Evolutionary conservation across 805 yeast genomes (phyloP).

Genomic region (Yamadazyma philogaea): DNA sequence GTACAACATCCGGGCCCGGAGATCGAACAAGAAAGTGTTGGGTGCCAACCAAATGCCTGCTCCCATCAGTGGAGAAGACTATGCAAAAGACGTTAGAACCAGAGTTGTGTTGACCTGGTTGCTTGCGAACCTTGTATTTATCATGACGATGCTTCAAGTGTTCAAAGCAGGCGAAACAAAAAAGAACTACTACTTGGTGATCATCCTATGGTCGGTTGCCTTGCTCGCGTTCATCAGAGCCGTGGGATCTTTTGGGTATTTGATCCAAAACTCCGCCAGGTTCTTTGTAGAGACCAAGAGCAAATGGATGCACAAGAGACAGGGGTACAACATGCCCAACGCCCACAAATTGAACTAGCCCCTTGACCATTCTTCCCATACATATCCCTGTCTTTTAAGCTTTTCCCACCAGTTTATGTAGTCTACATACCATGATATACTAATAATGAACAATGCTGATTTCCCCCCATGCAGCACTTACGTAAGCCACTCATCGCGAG

Average conservation of each 20-base stretch:
- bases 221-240: slow-evolving; percentile 79
- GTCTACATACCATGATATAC: background rate
- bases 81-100: slow-evolving; percentile 92
- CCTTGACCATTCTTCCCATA: too few species aligned
- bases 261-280: slow-evolving; percentile 42
- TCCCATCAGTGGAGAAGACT: slow-evolving; percentile 61
- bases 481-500: slow-evolving; percentile 5
- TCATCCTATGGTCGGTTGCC: slow-evolving; percentile 92
- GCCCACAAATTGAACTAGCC: slow-evolving; percentile 30
- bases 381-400: too few species aligned
- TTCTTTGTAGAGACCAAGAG: slow-evolving; percentile 37
- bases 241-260: slow-evolving; percentile 71
- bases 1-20: slow-evolving; percentile 66
- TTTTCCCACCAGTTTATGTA: too few species aligned
- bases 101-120: slow-evolving; percentile 96
- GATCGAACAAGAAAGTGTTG: slow-evolving; percentile 53
- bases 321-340: slow-evolving; percentile 35
- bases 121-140: slow-evolving; percentile 72
- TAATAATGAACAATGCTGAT: background rate
- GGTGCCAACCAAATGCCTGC: slow-evolving; percentile 18
- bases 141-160: slow-evolving; percentile 85
- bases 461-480: too few species aligned
- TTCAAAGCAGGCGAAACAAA: slow-evolving; percentile 60
- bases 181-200: slow-evolving; percentile 68
- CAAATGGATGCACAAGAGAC: slow-evolving; percentile 40